Percentiles rank a stretch among this genome's conserved stretches.
These are phyloP conservation scores for Blastobotrys illinoisensis DNA, from an alignment of 1,139 yeast genomes.

Conservation along the genomic window DNA sequence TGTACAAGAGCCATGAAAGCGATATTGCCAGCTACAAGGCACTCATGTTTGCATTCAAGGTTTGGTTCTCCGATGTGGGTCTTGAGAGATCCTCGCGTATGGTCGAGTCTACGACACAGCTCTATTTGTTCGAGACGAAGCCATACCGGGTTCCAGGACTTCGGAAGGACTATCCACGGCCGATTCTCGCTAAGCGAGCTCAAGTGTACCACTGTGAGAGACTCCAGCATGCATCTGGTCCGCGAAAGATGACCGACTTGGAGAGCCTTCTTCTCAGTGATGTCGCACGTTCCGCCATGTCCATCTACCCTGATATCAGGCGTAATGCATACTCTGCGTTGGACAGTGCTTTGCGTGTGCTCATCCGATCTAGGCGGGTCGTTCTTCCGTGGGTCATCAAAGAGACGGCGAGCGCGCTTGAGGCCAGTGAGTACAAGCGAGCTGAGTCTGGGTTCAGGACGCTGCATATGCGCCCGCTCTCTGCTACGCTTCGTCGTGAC, in stretches of 20 bases:
- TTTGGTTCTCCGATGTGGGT: conserved; percentile 85
- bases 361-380: conserved; percentile 54
- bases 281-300: conserved; percentile 60
- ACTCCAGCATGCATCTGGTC: conserved; percentile 67
- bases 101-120: conserved; percentile 43
- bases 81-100: conserved; percentile 60
- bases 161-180: conserved; percentile 72
- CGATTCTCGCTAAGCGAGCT: conserved; percentile 71
- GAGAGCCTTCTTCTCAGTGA: conserved; percentile 65
- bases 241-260: conserved; percentile 61
- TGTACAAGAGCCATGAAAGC: conserved; percentile 51
- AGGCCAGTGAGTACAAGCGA: conserved; percentile 47
- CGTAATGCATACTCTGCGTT: conserved; percentile 67
- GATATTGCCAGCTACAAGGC: conserved; percentile 66
- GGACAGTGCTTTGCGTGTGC: conserved; percentile 64
- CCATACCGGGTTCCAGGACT: conserved; percentile 46
- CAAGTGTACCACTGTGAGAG: conserved; percentile 74
- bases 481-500: conserved; percentile 45
- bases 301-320: conserved; percentile 66
- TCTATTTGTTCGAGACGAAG: conserved; percentile 43
- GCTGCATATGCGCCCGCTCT: conserved; percentile 29
- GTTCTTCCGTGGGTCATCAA: conserved; percentile 41
- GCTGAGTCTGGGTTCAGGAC: conserved; percentile 62
- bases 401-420: conserved; percentile 49
- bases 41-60: conserved; percentile 59